phyloP scores from a whole-genome alignment of 257 asterid genomes.

The Fraxinus quadrangulata region DNA sequence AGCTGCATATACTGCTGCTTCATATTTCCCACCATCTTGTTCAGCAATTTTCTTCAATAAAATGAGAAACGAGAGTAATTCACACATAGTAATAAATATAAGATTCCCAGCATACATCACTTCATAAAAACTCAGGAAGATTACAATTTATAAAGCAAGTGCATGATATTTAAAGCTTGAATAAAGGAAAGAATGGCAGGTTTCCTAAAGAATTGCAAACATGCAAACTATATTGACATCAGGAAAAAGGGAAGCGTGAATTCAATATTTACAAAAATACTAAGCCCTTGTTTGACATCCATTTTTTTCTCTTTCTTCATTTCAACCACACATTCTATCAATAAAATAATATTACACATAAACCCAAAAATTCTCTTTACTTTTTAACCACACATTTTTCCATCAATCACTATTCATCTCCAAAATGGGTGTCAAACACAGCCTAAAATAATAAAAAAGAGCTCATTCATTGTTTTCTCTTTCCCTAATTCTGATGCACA shows the following conservation, averaged over 20 bases:
- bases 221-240: constrained; percentile 19
- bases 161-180: constrained; percentile 7
- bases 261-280: constrained; percentile 17
- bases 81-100: constrained; percentile 17
- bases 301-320: no score
- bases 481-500: constrained; percentile 48
- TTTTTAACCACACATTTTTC: no score
- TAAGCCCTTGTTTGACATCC: no score
- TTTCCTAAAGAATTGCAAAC: constrained; percentile 17
- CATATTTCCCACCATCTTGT: constrained; percentile 92
- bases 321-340: no score
- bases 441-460: constrained; percentile 8
- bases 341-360: no score
- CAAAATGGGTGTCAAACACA: no score
- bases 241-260: not conserved
- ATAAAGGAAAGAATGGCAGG: constrained; percentile 24
- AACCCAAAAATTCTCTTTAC: no score
- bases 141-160: constrained; percentile 12
- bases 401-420: no score
- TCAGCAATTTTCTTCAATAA: constrained; percentile 82
- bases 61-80: constrained; percentile 33
- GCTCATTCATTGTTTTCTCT: constrained; percentile 16
- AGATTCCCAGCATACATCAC: constrained; percentile 17
- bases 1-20: constrained; percentile 85
- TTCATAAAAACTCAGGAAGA: constrained; percentile 19